These are phyloP conservation scores for Colletotrichum falcatum DNA, from an alignment of 2,329 filamentous ascomycete species.

Conservation along the genomic window DNA sequence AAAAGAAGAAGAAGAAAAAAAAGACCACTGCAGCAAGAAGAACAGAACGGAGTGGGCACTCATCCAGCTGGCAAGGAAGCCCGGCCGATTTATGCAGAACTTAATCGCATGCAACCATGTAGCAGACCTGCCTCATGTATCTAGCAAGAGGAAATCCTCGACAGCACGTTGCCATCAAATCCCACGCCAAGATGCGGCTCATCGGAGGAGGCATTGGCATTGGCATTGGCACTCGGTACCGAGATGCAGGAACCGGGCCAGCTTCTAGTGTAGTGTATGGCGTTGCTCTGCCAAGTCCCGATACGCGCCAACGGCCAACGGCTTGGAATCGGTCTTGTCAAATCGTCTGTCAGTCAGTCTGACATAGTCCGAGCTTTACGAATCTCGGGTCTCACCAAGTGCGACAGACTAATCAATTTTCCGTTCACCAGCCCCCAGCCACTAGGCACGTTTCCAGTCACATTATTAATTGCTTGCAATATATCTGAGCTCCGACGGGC, in stretches of 20 bases:
- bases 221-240: too few relatives aligned
- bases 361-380: neutral
- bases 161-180: neutral
- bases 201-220: too few relatives aligned
- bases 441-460: neutral
- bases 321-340: too few relatives aligned
- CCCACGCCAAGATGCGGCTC: neutral
- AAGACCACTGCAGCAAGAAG: neutral
- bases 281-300: neutral
- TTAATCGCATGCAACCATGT: neutral
- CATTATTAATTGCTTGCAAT: neutral
- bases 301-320: neutral
- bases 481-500: neutral
- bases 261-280: neutral
- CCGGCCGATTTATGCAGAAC: neutral
- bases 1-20: too few relatives aligned
- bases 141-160: neutral
- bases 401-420: neutral
- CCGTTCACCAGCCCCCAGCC: neutral
- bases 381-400: neutral
- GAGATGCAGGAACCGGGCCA: neutral
- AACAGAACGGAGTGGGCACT: neutral
- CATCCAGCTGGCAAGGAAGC: neutral
- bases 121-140: neutral
- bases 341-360: neutral